These are phyloP conservation scores for Boletus sp. DNA, from an alignment of 1,284 basidiomycete species.

Conservation along the genomic window DNA sequence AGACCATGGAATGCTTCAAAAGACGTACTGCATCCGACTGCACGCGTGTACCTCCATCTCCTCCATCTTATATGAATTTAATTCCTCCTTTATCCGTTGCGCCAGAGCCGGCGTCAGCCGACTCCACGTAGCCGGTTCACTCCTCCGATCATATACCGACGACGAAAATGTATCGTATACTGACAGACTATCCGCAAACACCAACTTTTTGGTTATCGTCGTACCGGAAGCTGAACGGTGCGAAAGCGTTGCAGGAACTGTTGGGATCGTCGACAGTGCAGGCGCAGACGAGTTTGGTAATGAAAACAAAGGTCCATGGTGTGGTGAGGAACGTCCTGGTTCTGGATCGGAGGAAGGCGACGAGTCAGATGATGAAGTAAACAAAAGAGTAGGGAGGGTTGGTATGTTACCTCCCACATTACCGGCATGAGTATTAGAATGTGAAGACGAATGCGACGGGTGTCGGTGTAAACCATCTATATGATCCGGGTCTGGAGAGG, in stretches of 20 bases:
- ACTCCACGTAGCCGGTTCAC: slow-evolving; percentile 97
- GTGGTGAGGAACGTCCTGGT: slow-evolving; percentile 37
- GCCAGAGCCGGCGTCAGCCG: slow-evolving; percentile 92
- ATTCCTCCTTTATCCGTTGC: slow-evolving; percentile 94
- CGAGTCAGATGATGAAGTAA: slow-evolving; percentile 32
- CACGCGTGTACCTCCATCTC: slow-evolving; percentile 96
- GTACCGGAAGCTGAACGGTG: slow-evolving; percentile 71
- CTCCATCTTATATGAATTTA: slow-evolving; percentile 98
- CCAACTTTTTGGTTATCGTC: slow-evolving; percentile 69
- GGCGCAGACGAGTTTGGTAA: slow-evolving; percentile 91
- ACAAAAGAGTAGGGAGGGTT: slow-evolving; percentile 27
- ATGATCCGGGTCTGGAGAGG: slow-evolving; percentile 80
- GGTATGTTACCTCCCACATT: slow-evolving; percentile 41
- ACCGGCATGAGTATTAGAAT: slow-evolving; percentile 33
- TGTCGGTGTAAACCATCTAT: slow-evolving; percentile 83
- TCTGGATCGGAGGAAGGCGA: slow-evolving; percentile 29
- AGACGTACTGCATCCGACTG: slow-evolving; percentile 80
- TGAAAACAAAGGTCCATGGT: slow-evolving; percentile 56
- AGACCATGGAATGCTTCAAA: background rate
- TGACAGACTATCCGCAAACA: slow-evolving; percentile 90
- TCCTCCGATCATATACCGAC: slow-evolving; percentile 89
- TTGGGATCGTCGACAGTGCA: slow-evolving; percentile 67
- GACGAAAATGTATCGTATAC: slow-evolving; percentile 96
- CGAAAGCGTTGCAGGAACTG: slow-evolving; percentile 51
- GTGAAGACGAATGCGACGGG: slow-evolving; percentile 51